Conservation (phyloP, 306 rosid genomes). For the Vigna radiata region DNA sequence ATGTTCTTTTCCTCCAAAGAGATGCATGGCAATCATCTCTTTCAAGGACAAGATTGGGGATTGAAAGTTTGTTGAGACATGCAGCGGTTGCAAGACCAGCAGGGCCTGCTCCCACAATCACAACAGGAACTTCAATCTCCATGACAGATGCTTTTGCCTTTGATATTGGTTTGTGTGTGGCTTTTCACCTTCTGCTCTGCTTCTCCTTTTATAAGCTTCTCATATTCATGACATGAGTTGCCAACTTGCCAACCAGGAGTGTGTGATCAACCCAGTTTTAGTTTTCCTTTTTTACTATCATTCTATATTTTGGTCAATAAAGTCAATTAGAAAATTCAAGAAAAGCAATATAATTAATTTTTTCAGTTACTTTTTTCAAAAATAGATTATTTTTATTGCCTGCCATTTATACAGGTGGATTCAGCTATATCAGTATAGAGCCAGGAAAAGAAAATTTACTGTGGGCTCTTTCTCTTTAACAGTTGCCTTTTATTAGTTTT, state of each 20-base stretch:
- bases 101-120: constrained; percentile 73
- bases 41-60: constrained; percentile 59
- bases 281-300: not conserved
- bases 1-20: constrained; percentile 69
- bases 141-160: constrained; percentile 5
- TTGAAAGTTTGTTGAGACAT: constrained; percentile 57
- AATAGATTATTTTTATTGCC: not conserved
- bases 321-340: not conserved
- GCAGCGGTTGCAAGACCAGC: constrained; percentile 70
- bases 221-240: constrained; percentile 6
- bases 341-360: not conserved
- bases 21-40: constrained; percentile 65
- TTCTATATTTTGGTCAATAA: not conserved
- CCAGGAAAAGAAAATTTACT: not conserved
- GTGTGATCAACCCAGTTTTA: not conserved
- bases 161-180: not conserved
- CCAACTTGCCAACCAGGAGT: not conserved
- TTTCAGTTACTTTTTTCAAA: not conserved
- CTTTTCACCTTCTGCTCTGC: not conserved
- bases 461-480: not conserved
- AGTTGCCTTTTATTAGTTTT: constrained; percentile 9
- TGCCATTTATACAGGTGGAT: not conserved
- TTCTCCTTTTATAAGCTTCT: constrained; percentile 18
- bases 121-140: constrained; percentile 55
- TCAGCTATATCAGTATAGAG: not conserved